phyloP scores from a whole-genome alignment of 768 basidiomycete genomes.

The Naganishia kalamii region DNA sequence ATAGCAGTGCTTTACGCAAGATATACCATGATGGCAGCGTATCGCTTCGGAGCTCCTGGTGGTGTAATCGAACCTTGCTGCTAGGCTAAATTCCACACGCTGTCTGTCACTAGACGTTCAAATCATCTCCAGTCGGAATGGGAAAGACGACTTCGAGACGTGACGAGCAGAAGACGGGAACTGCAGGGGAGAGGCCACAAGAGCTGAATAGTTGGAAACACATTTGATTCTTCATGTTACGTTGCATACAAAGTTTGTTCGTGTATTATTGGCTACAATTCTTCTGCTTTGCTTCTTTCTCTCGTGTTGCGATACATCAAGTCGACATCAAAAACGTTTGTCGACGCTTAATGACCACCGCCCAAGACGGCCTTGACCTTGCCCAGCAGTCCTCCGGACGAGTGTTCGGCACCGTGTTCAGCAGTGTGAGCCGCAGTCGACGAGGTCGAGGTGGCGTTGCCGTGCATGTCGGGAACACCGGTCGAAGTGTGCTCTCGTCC shows the following conservation, averaged over 20 bases:
- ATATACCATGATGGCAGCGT: no score
- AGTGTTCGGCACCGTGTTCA: background rate
- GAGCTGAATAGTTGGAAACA: no score
- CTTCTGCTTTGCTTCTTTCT: background rate
- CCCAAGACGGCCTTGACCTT: constrained; percentile 25
- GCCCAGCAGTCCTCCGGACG: constrained; percentile 18
- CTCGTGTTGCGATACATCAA: background rate
- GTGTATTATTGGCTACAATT: constrained; percentile 15
- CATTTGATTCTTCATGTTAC: no score
- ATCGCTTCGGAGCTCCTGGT: no score
- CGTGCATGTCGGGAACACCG: constrained; percentile 20
- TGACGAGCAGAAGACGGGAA: no score
- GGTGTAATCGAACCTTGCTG: no score
- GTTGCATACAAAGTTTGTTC: background rate
- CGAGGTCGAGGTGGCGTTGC: background rate
- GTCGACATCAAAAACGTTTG: background rate
- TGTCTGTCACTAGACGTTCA: no score
- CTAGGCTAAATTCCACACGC: no score
- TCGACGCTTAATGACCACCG: constrained; percentile 20
- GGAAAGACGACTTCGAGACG: no score
- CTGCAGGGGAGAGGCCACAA: no score
- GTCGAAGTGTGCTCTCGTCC: constrained; percentile 23
- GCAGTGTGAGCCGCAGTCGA: no score
- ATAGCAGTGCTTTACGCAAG: background rate
- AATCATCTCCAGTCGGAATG: no score